Evolutionary conservation across 371 early-diverging fungal genomes (phyloP).

Genomic region (Mortierella sp.): DNA sequence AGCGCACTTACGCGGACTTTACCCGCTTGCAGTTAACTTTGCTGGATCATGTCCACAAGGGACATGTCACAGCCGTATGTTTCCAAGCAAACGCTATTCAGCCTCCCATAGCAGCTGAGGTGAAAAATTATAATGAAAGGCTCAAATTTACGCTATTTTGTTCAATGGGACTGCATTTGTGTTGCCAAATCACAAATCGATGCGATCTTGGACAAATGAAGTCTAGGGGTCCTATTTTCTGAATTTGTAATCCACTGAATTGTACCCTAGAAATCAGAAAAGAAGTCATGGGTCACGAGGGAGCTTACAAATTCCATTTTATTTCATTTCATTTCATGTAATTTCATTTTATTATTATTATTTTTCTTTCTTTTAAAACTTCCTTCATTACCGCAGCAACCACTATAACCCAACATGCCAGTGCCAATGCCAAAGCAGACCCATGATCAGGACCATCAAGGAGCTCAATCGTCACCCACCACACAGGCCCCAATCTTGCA

Average conservation of each 20-base stretch:
- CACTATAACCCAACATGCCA: background rate
- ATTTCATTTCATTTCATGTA: background rate
- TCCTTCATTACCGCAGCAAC: too few species aligned
- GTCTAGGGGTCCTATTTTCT: too few species aligned
- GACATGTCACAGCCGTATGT: slow-evolving; percentile 40
- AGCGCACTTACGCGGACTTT: slow-evolving; percentile 56
- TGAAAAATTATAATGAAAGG: background rate
- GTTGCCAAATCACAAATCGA: background rate
- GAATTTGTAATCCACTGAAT: too few species aligned
- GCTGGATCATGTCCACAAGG: slow-evolving; percentile 26
- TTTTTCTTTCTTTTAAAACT: background rate
- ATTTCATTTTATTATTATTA: background rate
- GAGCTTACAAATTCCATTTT: background rate
- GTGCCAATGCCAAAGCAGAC: background rate
- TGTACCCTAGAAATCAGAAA: background rate
- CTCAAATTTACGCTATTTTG: background rate
- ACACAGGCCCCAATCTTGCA: slow-evolving; percentile 15
- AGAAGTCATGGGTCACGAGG: background rate
- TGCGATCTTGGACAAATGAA: too few species aligned
- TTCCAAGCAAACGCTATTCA: slow-evolving; percentile 59
- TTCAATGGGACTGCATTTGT: slow-evolving; percentile 4
- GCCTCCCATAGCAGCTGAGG: slow-evolving; percentile 46
- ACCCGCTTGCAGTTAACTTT: slow-evolving; percentile 51
- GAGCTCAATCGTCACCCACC: background rate
- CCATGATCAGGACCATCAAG: background rate